Conservation (phyloP, 345 rosid genomes). For the Clausena lansium region DNA sequence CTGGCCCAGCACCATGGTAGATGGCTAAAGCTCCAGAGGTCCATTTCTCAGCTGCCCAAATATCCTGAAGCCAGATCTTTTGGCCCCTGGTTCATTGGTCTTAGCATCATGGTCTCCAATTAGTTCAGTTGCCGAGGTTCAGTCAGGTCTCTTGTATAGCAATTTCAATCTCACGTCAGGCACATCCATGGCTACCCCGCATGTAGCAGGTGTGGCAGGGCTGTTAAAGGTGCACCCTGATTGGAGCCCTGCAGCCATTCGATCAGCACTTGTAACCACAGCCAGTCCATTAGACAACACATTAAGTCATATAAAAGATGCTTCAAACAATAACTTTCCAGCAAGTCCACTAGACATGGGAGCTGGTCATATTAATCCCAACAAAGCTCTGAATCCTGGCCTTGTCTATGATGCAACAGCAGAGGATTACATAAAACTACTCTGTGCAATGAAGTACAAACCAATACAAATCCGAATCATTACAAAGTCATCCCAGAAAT, state of each 20-base stretch:
- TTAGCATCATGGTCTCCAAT: constrained; percentile 47
- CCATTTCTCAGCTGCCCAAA: constrained; percentile 36
- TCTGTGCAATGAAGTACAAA: constrained; percentile 49
- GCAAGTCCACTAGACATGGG: constrained; percentile 68
- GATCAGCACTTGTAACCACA: constrained; percentile 54
- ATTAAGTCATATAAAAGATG: constrained; percentile 32
- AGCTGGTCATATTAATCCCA: constrained; percentile 48
- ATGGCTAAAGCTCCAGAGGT: constrained; percentile 46
- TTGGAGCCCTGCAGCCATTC: constrained; percentile 48
- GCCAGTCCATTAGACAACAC: constrained; percentile 38
- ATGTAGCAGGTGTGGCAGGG: constrained; percentile 43
- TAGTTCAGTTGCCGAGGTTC: constrained; percentile 23
- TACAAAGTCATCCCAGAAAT: constrained; percentile 33
- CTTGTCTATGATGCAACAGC: constrained; percentile 49
- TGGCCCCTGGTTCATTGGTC: constrained; percentile 41
- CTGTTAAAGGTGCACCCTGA: constrained; percentile 39
- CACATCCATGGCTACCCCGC: constrained; percentile 53
- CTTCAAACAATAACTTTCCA: constrained; percentile 13
- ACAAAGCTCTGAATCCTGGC: constrained; percentile 52
- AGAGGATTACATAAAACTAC: constrained; percentile 47
- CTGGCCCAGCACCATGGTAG: constrained; percentile 50
- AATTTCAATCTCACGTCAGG: constrained; percentile 40
- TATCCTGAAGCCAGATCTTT: constrained; percentile 41
- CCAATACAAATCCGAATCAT: constrained; percentile 36
- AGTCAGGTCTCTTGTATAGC: constrained; percentile 24